phyloP scores from a whole-genome alignment of 176 grass and related monocot genomes.

The Carex parvula region DNA sequence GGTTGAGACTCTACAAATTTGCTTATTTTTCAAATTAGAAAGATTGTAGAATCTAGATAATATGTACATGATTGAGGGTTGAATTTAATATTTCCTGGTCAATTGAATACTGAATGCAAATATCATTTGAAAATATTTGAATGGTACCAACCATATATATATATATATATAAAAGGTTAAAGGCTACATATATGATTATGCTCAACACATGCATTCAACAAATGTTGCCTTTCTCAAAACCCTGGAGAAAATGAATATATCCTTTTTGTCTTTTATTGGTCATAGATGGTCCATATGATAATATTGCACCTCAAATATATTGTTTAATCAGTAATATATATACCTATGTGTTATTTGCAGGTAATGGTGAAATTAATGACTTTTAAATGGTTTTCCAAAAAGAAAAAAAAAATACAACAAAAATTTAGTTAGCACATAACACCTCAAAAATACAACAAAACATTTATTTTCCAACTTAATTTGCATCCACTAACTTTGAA shows the following conservation, averaged over 20 bases:
- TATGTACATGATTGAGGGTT: neutral
- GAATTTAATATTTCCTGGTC: neutral
- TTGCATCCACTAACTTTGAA: neutral
- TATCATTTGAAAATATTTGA: neutral
- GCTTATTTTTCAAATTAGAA: too few relatives aligned
- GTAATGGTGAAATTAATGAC: neutral
- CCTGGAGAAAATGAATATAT: slow-evolving; percentile 13
- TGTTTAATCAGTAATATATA: neutral
- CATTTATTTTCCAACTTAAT: neutral
- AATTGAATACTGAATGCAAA: neutral
- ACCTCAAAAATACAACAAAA: neutral
- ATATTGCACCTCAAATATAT: neutral
- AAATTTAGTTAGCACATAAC: too few relatives aligned
- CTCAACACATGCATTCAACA: neutral
- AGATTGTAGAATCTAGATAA: too few relatives aligned
- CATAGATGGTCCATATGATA: neutral
- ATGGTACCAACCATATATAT: too few relatives aligned
- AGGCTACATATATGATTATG: neutral
- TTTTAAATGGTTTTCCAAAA: neutral
- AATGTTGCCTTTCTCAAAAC: slow-evolving; percentile 16
- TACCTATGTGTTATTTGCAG: neutral
- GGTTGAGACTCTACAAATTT: neutral
- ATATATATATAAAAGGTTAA: neutral
- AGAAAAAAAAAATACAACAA: neutral
- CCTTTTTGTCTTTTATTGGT: slow-evolving; percentile 3